Conservation (phyloP, 1,284 basidiomycete species). For the Tilletiopsis washingtonensis region DNA sequence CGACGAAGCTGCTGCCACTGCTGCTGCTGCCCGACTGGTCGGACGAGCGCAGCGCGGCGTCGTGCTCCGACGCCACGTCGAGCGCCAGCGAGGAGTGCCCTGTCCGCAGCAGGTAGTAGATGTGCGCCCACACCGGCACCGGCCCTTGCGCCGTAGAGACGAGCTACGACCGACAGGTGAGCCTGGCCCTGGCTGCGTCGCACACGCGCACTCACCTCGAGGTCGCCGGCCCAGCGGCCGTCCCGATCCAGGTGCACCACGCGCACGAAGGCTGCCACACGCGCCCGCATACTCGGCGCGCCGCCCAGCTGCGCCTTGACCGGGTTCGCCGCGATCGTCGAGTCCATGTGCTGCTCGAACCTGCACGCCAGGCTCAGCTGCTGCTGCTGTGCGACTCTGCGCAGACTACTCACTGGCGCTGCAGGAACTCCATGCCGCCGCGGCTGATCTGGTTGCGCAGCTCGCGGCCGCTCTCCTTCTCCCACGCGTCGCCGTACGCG, state of each 20-base stretch:
- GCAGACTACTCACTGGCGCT: constrained; percentile 55
- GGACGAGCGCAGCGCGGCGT: constrained; percentile 66
- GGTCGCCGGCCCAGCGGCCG: constrained; percentile 31
- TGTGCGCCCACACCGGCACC: constrained; percentile 75
- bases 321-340: constrained; percentile 72
- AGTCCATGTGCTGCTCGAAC: constrained; percentile 70
- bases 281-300: constrained; percentile 80
- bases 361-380: not conserved
- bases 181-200: too few species aligned
- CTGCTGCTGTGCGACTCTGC: not conserved
- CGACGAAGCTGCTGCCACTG: constrained; percentile 57
- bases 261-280: constrained; percentile 53
- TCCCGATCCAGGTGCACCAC: constrained; percentile 35
- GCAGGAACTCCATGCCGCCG: constrained; percentile 66
- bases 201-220: constrained; percentile 38
- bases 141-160: constrained; percentile 8
- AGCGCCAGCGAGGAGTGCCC: constrained; percentile 76
- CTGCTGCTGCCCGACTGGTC: constrained; percentile 56
- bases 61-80: constrained; percentile 59
- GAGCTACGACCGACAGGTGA: too few species aligned
- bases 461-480: constrained; percentile 14
- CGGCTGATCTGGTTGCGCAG: constrained; percentile 56
- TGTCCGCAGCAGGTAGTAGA: constrained; percentile 82
- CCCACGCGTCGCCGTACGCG: constrained; percentile 48
- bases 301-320: constrained; percentile 83